Conservation (phyloP, 208 protist genomes). For the Leishmania lainsoni region DNA sequence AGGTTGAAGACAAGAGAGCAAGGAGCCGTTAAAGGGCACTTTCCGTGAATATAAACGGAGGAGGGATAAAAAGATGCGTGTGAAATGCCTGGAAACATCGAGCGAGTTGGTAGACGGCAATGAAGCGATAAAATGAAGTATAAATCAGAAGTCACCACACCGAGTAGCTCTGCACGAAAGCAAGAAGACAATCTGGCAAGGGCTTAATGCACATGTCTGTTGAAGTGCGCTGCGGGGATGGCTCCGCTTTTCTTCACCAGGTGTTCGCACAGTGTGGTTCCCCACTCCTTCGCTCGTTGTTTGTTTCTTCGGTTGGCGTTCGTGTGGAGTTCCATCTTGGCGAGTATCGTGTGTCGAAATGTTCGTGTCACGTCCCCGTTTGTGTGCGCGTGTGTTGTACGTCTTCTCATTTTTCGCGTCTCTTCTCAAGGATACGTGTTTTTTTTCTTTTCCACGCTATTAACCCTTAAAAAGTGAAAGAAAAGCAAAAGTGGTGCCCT, state of each 20-base stretch:
- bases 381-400: neutral
- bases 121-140: too few relatives aligned
- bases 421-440: neutral
- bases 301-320: neutral
- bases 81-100: neutral
- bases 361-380: neutral
- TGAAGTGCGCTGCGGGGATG: neutral
- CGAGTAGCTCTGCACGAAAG: neutral
- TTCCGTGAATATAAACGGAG: neutral
- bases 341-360: neutral
- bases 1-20: neutral
- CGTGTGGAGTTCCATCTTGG: neutral
- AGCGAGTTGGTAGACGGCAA: neutral
- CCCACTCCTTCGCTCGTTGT: neutral
- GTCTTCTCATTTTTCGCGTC: slow-evolving; percentile 1
- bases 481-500: neutral
- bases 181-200: slow-evolving; percentile 10
- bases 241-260: neutral
- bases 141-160: neutral
- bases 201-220: neutral
- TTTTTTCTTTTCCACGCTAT: slow-evolving; percentile 4
- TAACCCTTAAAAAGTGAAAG: neutral
- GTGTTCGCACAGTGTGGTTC: neutral
- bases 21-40: neutral
- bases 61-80: neutral